Percentiles rank a stretch among this genome's conserved stretches.
Conservation (phyloP, 345 rosid genomes). For the Noccaea bulbosa region DNA sequence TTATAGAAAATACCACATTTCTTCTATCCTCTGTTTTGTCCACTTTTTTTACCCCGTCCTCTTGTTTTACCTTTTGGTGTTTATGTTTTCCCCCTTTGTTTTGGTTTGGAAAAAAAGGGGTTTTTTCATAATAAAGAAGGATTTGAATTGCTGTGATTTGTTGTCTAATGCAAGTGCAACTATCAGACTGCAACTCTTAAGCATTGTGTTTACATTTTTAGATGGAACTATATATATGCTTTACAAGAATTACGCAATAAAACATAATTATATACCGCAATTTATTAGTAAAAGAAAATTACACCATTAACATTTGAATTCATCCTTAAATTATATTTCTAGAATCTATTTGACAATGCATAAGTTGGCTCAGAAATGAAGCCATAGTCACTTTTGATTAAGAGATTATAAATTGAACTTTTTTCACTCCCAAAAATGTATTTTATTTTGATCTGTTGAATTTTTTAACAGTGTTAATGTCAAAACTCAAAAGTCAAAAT, state of each 20-base stretch:
- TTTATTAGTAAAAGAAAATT: no score
- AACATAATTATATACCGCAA: no score
- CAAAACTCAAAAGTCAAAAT: no score
- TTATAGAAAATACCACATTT: slow-evolving; percentile 12
- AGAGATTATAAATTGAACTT: no score
- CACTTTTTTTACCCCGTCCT: background rate
- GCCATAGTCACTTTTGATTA: no score
- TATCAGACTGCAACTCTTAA: background rate
- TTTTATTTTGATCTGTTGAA: no score
- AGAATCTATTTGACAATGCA: no score
- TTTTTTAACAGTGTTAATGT: no score
- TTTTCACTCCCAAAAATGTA: no score
- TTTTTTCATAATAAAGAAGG: slow-evolving; percentile 32
- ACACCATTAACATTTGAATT: no score
- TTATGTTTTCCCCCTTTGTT: slow-evolving; percentile 19
- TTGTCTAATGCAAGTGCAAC: background rate
- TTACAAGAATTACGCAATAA: background rate
- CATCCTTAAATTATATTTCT: no score
- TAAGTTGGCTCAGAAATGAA: no score
- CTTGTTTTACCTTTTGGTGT: slow-evolving; percentile 26
- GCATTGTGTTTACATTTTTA: slow-evolving; percentile 1
- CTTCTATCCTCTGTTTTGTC: slow-evolving; percentile 27
- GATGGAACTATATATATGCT: background rate
- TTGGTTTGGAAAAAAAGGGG: background rate
- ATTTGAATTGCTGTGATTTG: slow-evolving; percentile 1